Conservation (phyloP, 2,329 filamentous ascomycete genomes). For the Akanthomyces lecanii region DNA sequence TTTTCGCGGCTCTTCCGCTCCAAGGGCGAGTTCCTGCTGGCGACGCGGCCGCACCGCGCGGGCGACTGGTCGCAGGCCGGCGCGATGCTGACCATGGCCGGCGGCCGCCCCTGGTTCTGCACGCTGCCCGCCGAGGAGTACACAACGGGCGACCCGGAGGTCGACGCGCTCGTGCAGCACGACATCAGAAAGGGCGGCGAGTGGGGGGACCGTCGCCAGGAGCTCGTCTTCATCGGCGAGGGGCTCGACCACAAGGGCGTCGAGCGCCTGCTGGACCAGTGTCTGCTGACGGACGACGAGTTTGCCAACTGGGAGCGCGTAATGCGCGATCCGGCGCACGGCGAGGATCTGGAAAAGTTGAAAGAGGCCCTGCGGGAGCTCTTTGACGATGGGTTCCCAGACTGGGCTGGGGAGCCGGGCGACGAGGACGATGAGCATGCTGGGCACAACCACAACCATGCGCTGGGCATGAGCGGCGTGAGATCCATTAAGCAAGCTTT, state of each 20-base stretch:
- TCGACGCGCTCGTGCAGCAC: constrained; percentile 45
- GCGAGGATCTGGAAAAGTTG: constrained; percentile 30
- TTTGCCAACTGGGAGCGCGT: constrained; percentile 49
- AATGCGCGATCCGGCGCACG: constrained; percentile 38
- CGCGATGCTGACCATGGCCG: constrained; percentile 57
- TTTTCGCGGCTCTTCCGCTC: constrained; percentile 57
- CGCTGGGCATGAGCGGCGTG: neutral
- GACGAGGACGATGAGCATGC: constrained; percentile 36
- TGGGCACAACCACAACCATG: constrained; percentile 17
- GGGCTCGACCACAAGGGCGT: constrained; percentile 51
- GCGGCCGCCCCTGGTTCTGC: constrained; percentile 56
- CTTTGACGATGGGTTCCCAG: constrained; percentile 58
- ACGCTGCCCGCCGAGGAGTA: constrained; percentile 51
- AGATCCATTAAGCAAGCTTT: constrained; percentile 11
- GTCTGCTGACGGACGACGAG: constrained; percentile 59
- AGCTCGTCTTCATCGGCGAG: constrained; percentile 71
- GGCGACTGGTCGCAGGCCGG: constrained; percentile 63
- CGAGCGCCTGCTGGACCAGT: constrained; percentile 52
- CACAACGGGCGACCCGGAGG: constrained; percentile 42
- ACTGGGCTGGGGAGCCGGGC: constrained; percentile 50
- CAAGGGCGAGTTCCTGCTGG: constrained; percentile 59
- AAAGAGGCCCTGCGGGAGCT: constrained; percentile 43
- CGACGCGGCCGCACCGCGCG: constrained; percentile 49
- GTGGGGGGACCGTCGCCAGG: constrained; percentile 68
- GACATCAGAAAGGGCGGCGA: constrained; percentile 51